phyloP scores from a whole-genome alignment of 306 rosid genomes.

The Neltuma alba region DNA sequence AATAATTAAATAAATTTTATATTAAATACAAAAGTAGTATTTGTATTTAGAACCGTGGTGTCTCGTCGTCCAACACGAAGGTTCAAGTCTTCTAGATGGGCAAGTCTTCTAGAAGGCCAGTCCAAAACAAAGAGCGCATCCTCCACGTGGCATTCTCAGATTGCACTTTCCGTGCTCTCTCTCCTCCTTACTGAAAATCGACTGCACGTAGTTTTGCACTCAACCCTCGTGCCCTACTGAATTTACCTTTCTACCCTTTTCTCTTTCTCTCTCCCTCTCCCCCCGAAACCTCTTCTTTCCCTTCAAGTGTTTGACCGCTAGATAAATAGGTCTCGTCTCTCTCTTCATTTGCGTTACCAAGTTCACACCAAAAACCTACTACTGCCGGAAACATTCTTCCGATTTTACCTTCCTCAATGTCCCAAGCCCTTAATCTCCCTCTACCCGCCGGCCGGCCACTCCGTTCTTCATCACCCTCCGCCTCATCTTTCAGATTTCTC shows the following conservation, averaged over 20 bases:
- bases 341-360: background rate
- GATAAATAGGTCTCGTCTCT: background rate
- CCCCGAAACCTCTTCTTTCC: background rate
- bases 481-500: background rate
- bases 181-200: background rate
- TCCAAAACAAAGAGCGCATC: background rate
- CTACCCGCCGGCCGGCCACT: background rate
- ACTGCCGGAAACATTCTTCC: background rate
- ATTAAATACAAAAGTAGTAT: too few relatives aligned
- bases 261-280: background rate
- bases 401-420: constrained; percentile 36
- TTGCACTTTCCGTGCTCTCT: background rate
- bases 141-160: background rate
- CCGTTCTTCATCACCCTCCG: background rate
- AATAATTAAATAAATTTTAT: too few relatives aligned
- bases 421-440: background rate
- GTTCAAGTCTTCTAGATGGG: background rate
- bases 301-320: constrained; percentile 22
- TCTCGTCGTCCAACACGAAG: background rate
- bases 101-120: background rate
- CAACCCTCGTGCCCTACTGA: background rate
- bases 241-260: background rate
- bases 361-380: background rate
- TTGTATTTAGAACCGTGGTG: too few relatives aligned
- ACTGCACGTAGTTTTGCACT: constrained; percentile 16